Percentiles rank a stretch among this genome's conserved stretches.
Conservation (phyloP, 768 basidiomycete genomes). For the Boletus rubropictus region DNA sequence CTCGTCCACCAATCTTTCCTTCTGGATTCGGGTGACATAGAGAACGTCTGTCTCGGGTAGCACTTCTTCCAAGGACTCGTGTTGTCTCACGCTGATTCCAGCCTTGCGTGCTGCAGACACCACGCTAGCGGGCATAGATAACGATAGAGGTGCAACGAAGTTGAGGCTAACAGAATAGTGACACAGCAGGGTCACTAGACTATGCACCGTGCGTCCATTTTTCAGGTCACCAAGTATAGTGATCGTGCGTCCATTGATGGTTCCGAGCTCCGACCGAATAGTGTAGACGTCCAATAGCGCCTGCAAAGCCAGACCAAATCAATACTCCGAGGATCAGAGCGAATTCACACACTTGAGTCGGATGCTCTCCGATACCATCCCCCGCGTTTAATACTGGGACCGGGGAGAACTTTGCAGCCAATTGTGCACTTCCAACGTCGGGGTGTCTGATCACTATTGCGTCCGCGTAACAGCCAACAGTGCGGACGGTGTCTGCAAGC, state of each 20-base stretch:
- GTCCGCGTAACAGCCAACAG: conserved; percentile 91
- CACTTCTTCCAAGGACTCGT: conserved; percentile 88
- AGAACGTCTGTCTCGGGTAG: conserved; percentile 91
- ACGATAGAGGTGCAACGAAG: conserved; percentile 83
- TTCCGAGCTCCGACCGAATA: conserved; percentile 95
- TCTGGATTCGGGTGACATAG: conserved; percentile 94
- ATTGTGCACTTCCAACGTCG: conserved; percentile 86
- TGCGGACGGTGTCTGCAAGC: conserved; percentile 88
- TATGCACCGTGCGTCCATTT: conserved; percentile 97
- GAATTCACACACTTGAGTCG: conserved; percentile 67
- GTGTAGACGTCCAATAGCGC: conserved; percentile 87
- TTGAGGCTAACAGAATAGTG: conserved; percentile 92
- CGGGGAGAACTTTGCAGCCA: conserved; percentile 93
- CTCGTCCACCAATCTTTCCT: conserved; percentile 81
- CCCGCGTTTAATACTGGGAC: conserved; percentile 96
- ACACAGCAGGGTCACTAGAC: conserved; percentile 85
- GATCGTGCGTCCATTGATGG: conserved; percentile 93
- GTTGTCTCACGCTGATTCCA: conserved; percentile 70
- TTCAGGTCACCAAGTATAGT: conserved; percentile 93
- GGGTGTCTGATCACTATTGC: conserved; percentile 94
- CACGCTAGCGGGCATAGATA: conserved; percentile 86
- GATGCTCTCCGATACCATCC: conserved; percentile 96
- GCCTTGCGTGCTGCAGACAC: conserved; percentile 79
- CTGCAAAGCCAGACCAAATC: conserved; percentile 31
- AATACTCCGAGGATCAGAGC: not conserved